Conservation (phyloP, 78 protist species). For the Dictyostelium purpureum region DNA sequence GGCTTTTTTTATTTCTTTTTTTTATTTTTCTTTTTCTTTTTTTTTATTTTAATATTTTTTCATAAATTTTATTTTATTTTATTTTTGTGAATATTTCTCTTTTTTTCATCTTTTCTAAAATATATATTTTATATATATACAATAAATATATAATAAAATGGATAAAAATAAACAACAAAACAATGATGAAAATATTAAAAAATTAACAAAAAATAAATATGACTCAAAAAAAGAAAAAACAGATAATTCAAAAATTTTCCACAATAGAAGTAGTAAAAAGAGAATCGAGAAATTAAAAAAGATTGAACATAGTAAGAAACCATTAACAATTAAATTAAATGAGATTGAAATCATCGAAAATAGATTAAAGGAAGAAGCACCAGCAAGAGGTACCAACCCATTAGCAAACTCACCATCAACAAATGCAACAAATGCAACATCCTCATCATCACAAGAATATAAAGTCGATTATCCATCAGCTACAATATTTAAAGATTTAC, state of each 20-base stretch:
- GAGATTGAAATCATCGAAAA: slow-evolving; percentile 37
- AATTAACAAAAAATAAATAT: slow-evolving; percentile 11
- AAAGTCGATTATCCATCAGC: slow-evolving; percentile 25
- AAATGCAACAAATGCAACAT: neutral
- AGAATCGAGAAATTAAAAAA: slow-evolving; percentile 7
- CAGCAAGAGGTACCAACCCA: slow-evolving; percentile 57
- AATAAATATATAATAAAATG: too few relatives aligned
- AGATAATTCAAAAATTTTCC: neutral
- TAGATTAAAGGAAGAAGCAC: slow-evolving; percentile 63
- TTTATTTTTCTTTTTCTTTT: too few relatives aligned
- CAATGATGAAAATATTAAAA: neutral
- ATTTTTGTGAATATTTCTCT: too few relatives aligned
- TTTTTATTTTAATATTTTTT: too few relatives aligned
- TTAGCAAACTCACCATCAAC: neutral
- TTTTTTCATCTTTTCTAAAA: too few relatives aligned
- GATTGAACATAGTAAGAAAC: neutral
- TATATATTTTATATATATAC: too few relatives aligned
- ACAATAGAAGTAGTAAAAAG: neutral
- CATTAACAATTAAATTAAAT: neutral
- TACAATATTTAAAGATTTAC: slow-evolving; percentile 46
- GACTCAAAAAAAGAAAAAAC: neutral
- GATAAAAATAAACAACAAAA: too few relatives aligned
- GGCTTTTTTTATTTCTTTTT: neutral
- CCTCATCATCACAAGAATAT: neutral
- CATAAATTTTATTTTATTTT: too few relatives aligned